Evolutionary conservation across 805 yeast genomes (phyloP), one percentile per base, ranked within the genome.

Genomic region (Metschnikowia orientalis): DNA sequence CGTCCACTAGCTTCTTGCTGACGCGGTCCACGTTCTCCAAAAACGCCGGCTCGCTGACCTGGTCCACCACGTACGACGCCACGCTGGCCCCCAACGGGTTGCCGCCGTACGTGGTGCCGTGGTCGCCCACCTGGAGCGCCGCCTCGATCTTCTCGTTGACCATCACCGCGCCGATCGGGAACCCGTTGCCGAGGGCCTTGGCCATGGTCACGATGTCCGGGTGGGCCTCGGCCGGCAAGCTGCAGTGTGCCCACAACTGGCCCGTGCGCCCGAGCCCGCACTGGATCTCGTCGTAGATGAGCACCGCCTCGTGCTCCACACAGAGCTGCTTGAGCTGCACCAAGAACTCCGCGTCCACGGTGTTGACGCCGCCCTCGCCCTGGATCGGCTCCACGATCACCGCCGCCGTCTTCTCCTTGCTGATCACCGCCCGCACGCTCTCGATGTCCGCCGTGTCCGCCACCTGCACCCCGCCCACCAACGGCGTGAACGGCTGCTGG

Each of bases 31-130:
- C 96, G 8, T 67, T 57, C 6, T 59, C 53, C 48, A 86, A 68
- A 44, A 92, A 81, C 12, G 65, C 71, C 4, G 67, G 59, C 30
- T 80, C 61, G 9, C 87, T 70, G 26, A 92, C 71, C 47, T 76
- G 72, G 34, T 72, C 78, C 15, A 92, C 61, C 9, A 92, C 95
- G 51, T 82, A 79, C 26, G 71, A 64, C 4, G 88, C 95, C 30
- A 92, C 75, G 42, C 89, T 76, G 21, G 90, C 71, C 4, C 88
- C 97, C 42, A 92, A 66, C 35, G 97, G 97, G 58, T 92, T 92
- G 35, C 98, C 98, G 43, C 98, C 97, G 54, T 82, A 90, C 0
- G 98, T 90, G 3, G 97, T 90, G 36, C 98, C 98, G 56, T 90
- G 98, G 54, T 92, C 98, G 37, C 98, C 98, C 14, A 86, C 90